Evolutionary conservation across 2,329 filamentous ascomycete species (phyloP).

Genomic region (Ambrosiella xylebori): DNA sequence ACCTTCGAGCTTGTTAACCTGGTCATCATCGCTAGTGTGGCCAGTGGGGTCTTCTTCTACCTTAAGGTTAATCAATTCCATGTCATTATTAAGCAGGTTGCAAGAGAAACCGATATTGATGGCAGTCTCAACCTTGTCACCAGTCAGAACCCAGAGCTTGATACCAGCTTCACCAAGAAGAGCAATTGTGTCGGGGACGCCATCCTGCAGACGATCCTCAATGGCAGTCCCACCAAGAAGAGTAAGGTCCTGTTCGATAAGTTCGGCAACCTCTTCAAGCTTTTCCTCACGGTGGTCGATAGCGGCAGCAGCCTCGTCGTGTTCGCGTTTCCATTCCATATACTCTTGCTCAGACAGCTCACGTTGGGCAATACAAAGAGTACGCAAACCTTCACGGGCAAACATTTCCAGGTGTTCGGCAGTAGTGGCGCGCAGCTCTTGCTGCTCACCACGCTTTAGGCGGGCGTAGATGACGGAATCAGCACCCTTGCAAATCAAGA

Average conservation of each 20-base stretch:
- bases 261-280: conserved; percentile 72
- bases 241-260: conserved; percentile 77
- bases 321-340: conserved; percentile 63
- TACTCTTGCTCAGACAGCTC: conserved; percentile 73
- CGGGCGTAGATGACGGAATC: conserved; percentile 95
- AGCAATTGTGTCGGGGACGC: conserved; percentile 88
- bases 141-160: conserved; percentile 95
- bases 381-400: conserved; percentile 83
- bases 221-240: conserved; percentile 90
- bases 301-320: conserved; percentile 72
- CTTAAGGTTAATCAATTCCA: conserved; percentile 88
- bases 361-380: conserved; percentile 78
- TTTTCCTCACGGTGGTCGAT: conserved; percentile 82
- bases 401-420: conserved; percentile 96
- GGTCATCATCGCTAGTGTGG: conserved; percentile 28
- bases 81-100: conserved; percentile 90
- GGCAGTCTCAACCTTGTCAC: conserved; percentile 96
- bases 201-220: conserved; percentile 90
- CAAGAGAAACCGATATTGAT: conserved; percentile 99
- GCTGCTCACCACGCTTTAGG: conserved; percentile 68
- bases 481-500: conserved; percentile 92
- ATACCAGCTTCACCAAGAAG: conserved; percentile 85
- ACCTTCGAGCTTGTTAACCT: conserved; percentile 42
- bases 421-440: conserved; percentile 63
- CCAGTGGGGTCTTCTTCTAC: conserved; percentile 54